Conservation (phyloP, 768 basidiomycete genomes). For the Termitomyces titanicus region DNA sequence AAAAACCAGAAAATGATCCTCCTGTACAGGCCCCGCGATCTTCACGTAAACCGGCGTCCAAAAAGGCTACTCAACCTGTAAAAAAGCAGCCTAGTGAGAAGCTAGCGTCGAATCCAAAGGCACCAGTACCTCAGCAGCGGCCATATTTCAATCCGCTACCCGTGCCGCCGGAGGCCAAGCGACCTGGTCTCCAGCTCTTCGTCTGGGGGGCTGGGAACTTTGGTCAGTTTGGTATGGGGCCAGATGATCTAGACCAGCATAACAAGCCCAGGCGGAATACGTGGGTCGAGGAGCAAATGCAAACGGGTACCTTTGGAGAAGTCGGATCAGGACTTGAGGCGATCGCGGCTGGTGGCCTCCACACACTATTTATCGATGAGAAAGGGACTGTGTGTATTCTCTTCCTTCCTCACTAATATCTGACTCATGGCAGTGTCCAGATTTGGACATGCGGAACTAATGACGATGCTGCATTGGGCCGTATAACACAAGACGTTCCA, state of each 20-base stretch:
- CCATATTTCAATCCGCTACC: constrained; percentile 70
- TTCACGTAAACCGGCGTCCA: constrained; percentile 21
- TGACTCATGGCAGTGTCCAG: constrained; percentile 30
- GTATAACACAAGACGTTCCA: constrained; percentile 60
- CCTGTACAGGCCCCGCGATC: constrained; percentile 26
- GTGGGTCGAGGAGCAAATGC: constrained; percentile 76
- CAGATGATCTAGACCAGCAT: constrained; percentile 66
- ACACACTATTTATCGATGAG: constrained; percentile 86
- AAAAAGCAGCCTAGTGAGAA: constrained; percentile 14
- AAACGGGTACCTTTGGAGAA: constrained; percentile 66
- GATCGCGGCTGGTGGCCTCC: constrained; percentile 82
- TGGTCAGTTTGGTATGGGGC: constrained; percentile 93
- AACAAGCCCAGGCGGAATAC: constrained; percentile 71
- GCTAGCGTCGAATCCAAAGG: constrained; percentile 24
- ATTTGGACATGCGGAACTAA: constrained; percentile 86
- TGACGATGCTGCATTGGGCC: constrained; percentile 85
- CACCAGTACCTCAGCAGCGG: constrained; percentile 37
- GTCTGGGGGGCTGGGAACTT: constrained; percentile 93
- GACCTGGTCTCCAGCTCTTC: constrained; percentile 73
- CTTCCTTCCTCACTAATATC: neutral
- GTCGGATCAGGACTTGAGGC: constrained; percentile 78
- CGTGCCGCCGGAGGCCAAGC: constrained; percentile 45
- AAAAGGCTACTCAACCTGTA: constrained; percentile 18
- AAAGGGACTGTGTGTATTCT: constrained; percentile 72
- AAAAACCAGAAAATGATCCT: constrained; percentile 43